Conservation (phyloP, 2,329 filamentous ascomycete species). For the Fusarium sp. region DNA sequence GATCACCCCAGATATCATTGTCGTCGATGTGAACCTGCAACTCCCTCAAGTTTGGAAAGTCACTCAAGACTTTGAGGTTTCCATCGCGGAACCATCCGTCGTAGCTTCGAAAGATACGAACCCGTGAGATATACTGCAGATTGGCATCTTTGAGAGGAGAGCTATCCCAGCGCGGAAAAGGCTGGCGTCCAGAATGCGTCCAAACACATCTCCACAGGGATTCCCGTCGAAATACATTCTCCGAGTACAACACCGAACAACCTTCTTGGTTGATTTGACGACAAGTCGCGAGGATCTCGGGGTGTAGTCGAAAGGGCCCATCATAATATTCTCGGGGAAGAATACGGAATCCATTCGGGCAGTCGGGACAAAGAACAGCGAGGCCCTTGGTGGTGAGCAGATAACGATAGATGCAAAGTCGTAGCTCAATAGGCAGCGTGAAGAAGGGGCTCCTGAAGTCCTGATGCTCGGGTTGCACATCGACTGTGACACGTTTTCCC, state of each 20-base stretch:
- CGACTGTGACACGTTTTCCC: not conserved
- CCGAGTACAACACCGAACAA: conserved; percentile 8
- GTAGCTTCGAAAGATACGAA: conserved; percentile 4
- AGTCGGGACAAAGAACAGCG: not conserved
- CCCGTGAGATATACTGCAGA: not conserved
- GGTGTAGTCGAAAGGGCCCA: not conserved
- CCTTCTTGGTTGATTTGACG: conserved; percentile 21
- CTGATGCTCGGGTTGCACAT: not conserved
- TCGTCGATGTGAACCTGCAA: conserved; percentile 14
- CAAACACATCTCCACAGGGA: conserved; percentile 8
- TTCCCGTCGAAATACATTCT: conserved; percentile 12
- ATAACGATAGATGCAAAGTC: conserved; percentile 21
- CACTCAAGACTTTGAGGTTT: conserved; percentile 3
- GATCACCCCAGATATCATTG: not conserved
- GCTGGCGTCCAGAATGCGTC: not conserved
- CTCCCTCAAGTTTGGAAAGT: conserved; percentile 18
- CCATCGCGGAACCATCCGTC: not conserved
- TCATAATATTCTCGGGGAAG: not conserved
- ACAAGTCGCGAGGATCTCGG: conserved; percentile 16
- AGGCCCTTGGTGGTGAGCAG: conserved; percentile 9
- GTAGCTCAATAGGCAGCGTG: conserved; percentile 12
- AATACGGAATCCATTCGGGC: conserved; percentile 12
- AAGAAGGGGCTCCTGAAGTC: not conserved
- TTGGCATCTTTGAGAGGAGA: conserved; percentile 13
- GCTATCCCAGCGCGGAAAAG: not conserved